These are phyloP conservation scores for Endogone sp. DNA, from an alignment of 192 early-diverging fungal genomes.

Conservation along the genomic window DNA sequence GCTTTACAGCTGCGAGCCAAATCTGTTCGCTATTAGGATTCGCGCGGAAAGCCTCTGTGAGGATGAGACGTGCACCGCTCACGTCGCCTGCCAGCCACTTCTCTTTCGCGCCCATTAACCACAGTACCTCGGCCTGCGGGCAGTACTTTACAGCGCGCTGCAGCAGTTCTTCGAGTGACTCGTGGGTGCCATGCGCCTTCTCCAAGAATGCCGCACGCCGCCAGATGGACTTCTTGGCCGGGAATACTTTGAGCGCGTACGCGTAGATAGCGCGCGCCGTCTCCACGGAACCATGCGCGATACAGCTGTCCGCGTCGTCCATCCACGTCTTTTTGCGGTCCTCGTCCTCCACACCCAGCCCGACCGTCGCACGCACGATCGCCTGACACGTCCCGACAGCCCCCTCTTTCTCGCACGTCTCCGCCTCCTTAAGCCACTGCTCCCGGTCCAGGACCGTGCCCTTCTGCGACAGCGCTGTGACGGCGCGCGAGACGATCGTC, in stretches of 20 bases:
- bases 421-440: conserved; percentile 88
- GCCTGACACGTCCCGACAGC: conserved; percentile 76
- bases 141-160: conserved; percentile 83
- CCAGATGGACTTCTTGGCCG: conserved; percentile 83
- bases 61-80: conserved; percentile 74
- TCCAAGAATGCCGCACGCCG: conserved; percentile 81
- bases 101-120: conserved; percentile 97
- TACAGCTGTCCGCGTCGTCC: conserved; percentile 82
- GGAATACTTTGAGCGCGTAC: conserved; percentile 71
- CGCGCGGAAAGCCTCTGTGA: conserved; percentile 84
- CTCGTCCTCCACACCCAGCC: conserved; percentile 71
- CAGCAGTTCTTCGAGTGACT: conserved; percentile 73
- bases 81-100: conserved; percentile 86
- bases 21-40: conserved; percentile 92
- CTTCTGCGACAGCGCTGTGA: conserved; percentile 56
- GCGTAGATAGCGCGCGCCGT: conserved; percentile 89
- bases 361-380: conserved; percentile 77
- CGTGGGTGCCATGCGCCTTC: conserved; percentile 72
- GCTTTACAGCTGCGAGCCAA: conserved; percentile 92
- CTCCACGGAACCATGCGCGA: conserved; percentile 53
- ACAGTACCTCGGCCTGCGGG: conserved; percentile 89
- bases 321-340: conserved; percentile 81
- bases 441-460: conserved; percentile 75
- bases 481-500: conserved; percentile 68
- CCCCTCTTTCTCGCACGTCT: conserved; percentile 74